Evolutionary conservation across 768 basidiomycete species (phyloP), one percentile per base, ranked within the genome.

Genomic region (Crassisporium funariophilum): DNA sequence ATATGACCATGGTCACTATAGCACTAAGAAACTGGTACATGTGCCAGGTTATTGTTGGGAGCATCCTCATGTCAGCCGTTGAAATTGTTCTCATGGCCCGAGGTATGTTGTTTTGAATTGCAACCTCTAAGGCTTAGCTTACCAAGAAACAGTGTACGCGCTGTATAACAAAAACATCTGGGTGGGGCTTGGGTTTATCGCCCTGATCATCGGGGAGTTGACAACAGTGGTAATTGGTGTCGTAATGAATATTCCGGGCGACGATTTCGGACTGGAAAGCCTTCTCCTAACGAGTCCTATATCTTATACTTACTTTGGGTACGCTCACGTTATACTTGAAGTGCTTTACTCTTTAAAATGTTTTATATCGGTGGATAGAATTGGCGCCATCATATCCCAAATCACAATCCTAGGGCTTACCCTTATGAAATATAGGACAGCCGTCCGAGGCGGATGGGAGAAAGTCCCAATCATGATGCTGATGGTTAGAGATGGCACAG

Each of bases 401-500:
- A 58, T 60, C 16, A 52, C 64, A 15, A 52, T 74, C 20, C 56
- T 74, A 3, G 47, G 45, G 5, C 55, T 74, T 22, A 65, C 68
- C 6, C 10, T 65, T 3, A 45, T 55, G 15, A 70, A 72, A 47
- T 68, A 66, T 41, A 48, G 60, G 8, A n/a, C 35, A 3, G 62
- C 62, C 0, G 35, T 62, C 1, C 59, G 59, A 29, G 48, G 47
- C 1, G 67, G 67, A 5, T 67, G 65, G 65, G 66, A 64, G 15
- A 66, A 65, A 21, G 50, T 53, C 1, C 72, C 69, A 4, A 54
- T 74, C 4, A 51, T 69, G 21, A 57, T 57, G 5, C 58, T 74
- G 17, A 61, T 75, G 31, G 52, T 73, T 41, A 63, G 64, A 34
- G 74, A 77, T 50, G 68, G 71, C 7, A 60, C 65, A 8, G 56